A percentile compares a stretch with the other conserved stretches of the same genome.
Conservation (phyloP, 2,329 filamentous ascomycete species). For the Phyllosticta citrichinensis region DNA sequence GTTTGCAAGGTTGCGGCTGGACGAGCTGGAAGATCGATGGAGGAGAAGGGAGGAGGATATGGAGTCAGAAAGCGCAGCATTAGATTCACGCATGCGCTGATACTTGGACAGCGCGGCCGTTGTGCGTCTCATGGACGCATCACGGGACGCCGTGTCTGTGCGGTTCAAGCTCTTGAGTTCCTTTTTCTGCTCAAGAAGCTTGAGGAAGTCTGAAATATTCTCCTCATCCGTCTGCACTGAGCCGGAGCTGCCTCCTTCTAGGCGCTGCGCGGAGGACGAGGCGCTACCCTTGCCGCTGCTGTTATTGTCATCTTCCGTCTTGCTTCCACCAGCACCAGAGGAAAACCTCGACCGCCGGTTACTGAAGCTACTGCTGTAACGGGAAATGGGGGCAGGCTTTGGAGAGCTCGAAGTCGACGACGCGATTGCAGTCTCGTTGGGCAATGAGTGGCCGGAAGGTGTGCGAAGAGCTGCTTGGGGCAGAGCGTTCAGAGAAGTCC, state of each 20-base stretch:
- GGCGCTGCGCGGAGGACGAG: constrained; percentile 50
- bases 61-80: constrained; percentile 80
- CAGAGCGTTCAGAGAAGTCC: constrained; percentile 62
- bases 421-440: constrained; percentile 51
- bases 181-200: constrained; percentile 77
- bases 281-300: constrained; percentile 75
- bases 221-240: constrained; percentile 74
- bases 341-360: constrained; percentile 72
- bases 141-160: constrained; percentile 47
- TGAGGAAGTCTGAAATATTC: constrained; percentile 87
- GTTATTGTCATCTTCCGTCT: constrained; percentile 60
- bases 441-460: constrained; percentile 39
- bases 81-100: constrained; percentile 79
- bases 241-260: constrained; percentile 47
- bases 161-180: constrained; percentile 73
- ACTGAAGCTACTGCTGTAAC: constrained; percentile 90
- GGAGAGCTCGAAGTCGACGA: constrained; percentile 67
- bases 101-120: constrained; percentile 75
- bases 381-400: constrained; percentile 63
- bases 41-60: constrained; percentile 84
- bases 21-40: constrained; percentile 70
- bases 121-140: constrained; percentile 63
- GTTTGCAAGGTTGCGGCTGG: constrained; percentile 60
- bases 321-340: constrained; percentile 57
- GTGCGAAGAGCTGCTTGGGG: constrained; percentile 65